These are phyloP conservation scores for Chenopodium formosanum DNA, from an alignment of 148 eudicot genomes.

Conservation along the genomic window DNA sequence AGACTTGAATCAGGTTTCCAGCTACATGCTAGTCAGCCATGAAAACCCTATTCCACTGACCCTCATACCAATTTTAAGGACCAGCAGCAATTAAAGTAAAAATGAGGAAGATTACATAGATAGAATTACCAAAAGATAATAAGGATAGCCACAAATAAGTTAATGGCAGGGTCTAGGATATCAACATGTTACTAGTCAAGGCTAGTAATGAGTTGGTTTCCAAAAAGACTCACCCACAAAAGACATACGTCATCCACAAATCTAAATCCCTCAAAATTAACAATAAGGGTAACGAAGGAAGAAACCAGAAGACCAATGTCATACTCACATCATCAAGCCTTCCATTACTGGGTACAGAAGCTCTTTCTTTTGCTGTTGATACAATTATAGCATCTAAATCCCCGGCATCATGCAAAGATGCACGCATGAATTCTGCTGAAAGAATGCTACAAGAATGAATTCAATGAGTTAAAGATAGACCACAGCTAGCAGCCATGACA, in stretches of 20 bases:
- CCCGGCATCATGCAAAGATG: conserved; percentile 67
- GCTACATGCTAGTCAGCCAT: not conserved
- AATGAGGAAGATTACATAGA: not conserved
- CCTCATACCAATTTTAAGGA: not conserved
- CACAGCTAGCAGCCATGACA: not conserved
- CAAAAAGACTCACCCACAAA: not conserved
- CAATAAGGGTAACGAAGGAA: not conserved
- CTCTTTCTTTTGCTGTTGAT: conserved; percentile 53
- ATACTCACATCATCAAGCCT: conserved; percentile 67
- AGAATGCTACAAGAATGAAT: conserved; percentile 98
- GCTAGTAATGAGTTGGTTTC: not conserved
- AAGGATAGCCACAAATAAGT: not conserved
- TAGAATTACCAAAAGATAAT: not conserved
- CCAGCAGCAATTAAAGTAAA: not conserved
- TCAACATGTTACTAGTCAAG: not conserved
- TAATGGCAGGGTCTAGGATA: not conserved
- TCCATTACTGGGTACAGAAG: conserved; percentile 46
- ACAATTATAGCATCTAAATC: conserved; percentile 55
- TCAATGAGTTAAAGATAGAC: conserved; percentile 48
- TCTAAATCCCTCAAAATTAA: not conserved
- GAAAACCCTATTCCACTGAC: not conserved
- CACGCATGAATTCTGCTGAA: conserved; percentile 98
- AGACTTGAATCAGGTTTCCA: conserved; percentile 2
- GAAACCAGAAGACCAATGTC: not conserved
- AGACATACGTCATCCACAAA: not conserved